phyloP scores from a whole-genome alignment of 768 basidiomycete species.

The Pisolithus orientalis region DNA sequence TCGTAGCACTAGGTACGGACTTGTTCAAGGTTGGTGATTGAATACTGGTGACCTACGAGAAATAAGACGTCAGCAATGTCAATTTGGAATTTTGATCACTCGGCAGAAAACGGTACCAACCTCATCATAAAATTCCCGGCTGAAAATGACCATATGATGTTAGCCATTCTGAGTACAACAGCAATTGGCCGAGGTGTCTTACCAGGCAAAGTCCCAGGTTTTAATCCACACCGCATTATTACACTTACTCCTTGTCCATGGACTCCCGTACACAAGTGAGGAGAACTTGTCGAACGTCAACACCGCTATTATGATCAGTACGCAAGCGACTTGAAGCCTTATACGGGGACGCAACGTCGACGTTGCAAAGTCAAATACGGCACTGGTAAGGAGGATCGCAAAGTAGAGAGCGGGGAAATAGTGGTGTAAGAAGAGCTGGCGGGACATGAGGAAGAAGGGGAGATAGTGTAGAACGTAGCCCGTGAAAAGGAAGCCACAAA shows the following conservation, averaged over 20 bases:
- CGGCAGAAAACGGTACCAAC: background rate
- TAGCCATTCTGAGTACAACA: background rate
- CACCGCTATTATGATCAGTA: constrained; percentile 64
- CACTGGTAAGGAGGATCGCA: constrained; percentile 71
- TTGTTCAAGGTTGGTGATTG: constrained; percentile 35
- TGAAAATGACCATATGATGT: constrained; percentile 17
- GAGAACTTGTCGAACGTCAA: constrained; percentile 78
- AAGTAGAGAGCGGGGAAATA: constrained; percentile 97
- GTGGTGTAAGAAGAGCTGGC: constrained; percentile 97
- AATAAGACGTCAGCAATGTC: constrained; percentile 31
- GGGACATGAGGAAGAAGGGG: constrained; percentile 96
- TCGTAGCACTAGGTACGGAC: constrained; percentile 36
- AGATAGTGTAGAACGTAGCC: constrained; percentile 93
- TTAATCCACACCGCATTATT: constrained; percentile 75
- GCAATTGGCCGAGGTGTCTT: constrained; percentile 11
- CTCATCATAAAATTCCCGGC: constrained; percentile 36
- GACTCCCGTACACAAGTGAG: constrained; percentile 75
- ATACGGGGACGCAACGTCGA: constrained; percentile 69
- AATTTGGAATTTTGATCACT: background rate
- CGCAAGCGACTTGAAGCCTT: constrained; percentile 73
- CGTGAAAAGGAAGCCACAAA: constrained; percentile 87
- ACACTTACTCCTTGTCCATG: constrained; percentile 84
- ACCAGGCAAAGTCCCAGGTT: constrained; percentile 97
- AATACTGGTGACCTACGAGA: constrained; percentile 44
- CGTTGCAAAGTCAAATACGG: constrained; percentile 81